A percentile compares a stretch with the other conserved stretches of the same genome.
Evolutionary conservation across 2,329 filamentous ascomycete genomes (phyloP).

Genomic region (Trichophyton simii): DNA sequence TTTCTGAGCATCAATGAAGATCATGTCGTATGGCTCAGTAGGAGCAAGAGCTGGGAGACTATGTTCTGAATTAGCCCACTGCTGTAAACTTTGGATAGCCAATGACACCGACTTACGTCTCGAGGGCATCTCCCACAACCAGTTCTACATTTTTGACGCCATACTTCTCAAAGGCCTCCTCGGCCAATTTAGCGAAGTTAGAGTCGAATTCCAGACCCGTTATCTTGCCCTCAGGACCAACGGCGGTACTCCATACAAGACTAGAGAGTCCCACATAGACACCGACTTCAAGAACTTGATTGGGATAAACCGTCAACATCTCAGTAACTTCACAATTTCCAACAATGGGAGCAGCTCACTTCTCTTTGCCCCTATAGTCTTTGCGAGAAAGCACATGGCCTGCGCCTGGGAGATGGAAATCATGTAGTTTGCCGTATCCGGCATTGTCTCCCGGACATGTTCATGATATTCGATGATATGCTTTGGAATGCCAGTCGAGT

Average conservation of each 20-base stretch:
- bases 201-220: neutral
- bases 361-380: neutral
- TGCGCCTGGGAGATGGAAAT: neutral
- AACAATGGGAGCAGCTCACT: neutral
- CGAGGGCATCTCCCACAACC: neutral
- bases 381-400: neutral
- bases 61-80: too few relatives aligned
- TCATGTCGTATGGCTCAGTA: neutral
- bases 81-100: neutral
- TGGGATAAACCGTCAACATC: neutral
- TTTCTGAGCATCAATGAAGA: constrained; percentile 1
- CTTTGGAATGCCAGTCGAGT: neutral
- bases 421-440: constrained; percentile 1
- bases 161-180: neutral
- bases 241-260: neutral
- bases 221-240: neutral
- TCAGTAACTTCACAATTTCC: too few relatives aligned
- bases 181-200: neutral
- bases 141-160: neutral
- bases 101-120: neutral
- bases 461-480: neutral
- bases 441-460: neutral
- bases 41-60: neutral
- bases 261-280: neutral
- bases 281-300: neutral